A percentile compares a stretch with the other conserved stretches of the same genome.
Evolutionary conservation across 768 basidiomycete species (phyloP).

Genomic region (Pisolithus microcarpus): DNA sequence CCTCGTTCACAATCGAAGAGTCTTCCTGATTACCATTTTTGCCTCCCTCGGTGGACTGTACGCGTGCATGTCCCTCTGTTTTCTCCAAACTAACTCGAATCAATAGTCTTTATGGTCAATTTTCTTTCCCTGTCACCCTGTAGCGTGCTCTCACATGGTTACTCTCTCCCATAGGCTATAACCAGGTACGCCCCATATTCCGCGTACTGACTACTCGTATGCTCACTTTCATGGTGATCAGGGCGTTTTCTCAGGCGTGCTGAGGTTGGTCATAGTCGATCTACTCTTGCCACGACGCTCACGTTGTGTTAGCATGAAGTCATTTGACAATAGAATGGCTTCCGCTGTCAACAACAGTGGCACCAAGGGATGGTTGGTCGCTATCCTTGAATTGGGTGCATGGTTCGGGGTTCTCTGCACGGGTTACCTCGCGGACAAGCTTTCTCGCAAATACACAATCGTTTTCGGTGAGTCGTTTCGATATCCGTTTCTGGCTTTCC

Average conservation of each 20-base stretch:
- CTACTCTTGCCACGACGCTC: background rate
- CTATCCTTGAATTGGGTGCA: constrained; percentile 69
- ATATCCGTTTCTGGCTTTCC: background rate
- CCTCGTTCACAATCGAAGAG: constrained; percentile 55
- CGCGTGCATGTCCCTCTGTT: constrained; percentile 18
- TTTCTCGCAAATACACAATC: constrained; percentile 70
- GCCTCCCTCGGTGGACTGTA: constrained; percentile 74
- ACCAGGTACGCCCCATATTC: constrained; percentile 37
- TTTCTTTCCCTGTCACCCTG: constrained; percentile 5
- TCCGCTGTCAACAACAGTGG: constrained; percentile 43
- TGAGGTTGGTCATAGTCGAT: constrained; percentile 16
- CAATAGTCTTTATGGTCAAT: constrained; percentile 55
- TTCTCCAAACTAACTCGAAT: constrained; percentile 1
- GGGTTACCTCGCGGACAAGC: constrained; percentile 63
- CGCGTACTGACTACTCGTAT: background rate
- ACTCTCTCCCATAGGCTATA: constrained; percentile 42
- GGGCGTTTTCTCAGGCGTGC: constrained; percentile 74
- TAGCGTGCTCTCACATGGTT: background rate
- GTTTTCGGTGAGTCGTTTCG: constrained; percentile 38
- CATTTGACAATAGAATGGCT: constrained; percentile 49
- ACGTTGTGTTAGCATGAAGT: constrained; percentile 33
- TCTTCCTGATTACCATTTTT: constrained; percentile 66
- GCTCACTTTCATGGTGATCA: constrained; percentile 17
- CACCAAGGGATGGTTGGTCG: constrained; percentile 65
- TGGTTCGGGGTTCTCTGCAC: constrained; percentile 71